Base-by-base conservation (phyloP, 192 early-diverging fungal species). In the Gonapodya sp. region DNA sequence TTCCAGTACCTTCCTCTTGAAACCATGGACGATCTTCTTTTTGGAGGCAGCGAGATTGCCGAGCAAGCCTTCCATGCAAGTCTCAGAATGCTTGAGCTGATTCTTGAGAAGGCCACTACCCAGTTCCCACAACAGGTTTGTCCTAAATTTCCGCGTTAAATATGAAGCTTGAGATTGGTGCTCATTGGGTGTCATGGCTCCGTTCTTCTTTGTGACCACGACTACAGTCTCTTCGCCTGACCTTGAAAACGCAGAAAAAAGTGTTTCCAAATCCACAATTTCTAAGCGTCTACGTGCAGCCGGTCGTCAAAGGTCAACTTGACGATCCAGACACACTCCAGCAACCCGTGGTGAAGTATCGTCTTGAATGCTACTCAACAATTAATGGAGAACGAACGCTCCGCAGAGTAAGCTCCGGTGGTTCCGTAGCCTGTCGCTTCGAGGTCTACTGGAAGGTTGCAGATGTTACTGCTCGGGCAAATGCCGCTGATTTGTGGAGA, bases 1-100 rank as follows among this genome's bases (percentile, higher is more conserved):
- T 98, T 98, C 84, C 94, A 98, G 86, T 98, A 97, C 81, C 89
- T 98, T 8, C 86, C 92, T 1, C 82, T 94, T 34, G 89, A 91
- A 35, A 91, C 94, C 80, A 96, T 98, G 92, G 95, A 98, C 82
- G 78, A 84, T 1, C 84, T 89, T 0, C 80, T 98, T 31, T 96
- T 90, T 86, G 94, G 95, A 35, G 91, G 88, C 78, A 84, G 84
- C 36, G 80, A 82, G 16, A 92, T 90, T 73, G 96, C 92, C 0
- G 89, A 92, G 46, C 88, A 92, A 36, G 87, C 89, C 33, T 98
- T 98, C 86, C 84, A 16, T 8, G 46, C 46, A 64, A 64, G 46
- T 64, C 24, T 64, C 8, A 64, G 46, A 64, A 64, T 64, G 46
- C 24, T 64, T 8, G 46, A 64, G 24, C 8, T 16, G 8, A 16